phyloP scores from a whole-genome alignment of 2,329 filamentous ascomycete genomes.

The Laburnicola sp. region DNA sequence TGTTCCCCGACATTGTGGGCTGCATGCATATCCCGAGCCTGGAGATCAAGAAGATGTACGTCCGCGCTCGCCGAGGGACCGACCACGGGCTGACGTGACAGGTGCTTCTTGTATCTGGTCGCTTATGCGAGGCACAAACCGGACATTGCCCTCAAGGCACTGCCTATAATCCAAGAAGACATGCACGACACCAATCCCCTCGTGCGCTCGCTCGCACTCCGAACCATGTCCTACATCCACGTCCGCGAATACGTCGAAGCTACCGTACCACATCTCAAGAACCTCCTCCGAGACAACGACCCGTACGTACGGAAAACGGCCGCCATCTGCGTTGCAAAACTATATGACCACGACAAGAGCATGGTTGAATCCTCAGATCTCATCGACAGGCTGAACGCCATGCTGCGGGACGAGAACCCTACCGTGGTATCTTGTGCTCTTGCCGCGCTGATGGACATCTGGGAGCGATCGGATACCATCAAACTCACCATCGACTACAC shows the following conservation, averaged over 20 bases:
- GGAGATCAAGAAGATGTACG: conserved; percentile 99
- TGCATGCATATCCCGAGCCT: conserved; percentile 95
- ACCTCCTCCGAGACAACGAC: conserved; percentile 80
- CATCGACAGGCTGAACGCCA: conserved; percentile 85
- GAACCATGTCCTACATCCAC: conserved; percentile 97
- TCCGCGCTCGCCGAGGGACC: conserved; percentile 31
- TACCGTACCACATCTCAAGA: conserved; percentile 81
- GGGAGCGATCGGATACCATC: conserved; percentile 96
- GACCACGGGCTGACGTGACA: conserved; percentile 49
- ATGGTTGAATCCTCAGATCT: conserved; percentile 89
- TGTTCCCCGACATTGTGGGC: conserved; percentile 91
- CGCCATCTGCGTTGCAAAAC: conserved; percentile 92
- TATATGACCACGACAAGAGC: conserved; percentile 93
- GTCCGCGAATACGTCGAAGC: conserved; percentile 94
- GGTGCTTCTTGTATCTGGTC: conserved; percentile 96
- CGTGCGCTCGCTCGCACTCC: conserved; percentile 85
- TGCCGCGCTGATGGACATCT: conserved; percentile 92
- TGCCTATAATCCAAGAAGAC: conserved; percentile 87
- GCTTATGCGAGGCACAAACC: conserved; percentile 96
- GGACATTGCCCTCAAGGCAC: conserved; percentile 88
- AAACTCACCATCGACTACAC: conserved; percentile 97
- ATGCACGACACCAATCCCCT: conserved; percentile 92
- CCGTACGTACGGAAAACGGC: conserved; percentile 98
- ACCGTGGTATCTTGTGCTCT: conserved; percentile 95
- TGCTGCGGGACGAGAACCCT: conserved; percentile 93